These are phyloP conservation scores for Yamadazyma nakazawae DNA, from an alignment of 805 yeast genomes.

Conservation along the genomic window DNA sequence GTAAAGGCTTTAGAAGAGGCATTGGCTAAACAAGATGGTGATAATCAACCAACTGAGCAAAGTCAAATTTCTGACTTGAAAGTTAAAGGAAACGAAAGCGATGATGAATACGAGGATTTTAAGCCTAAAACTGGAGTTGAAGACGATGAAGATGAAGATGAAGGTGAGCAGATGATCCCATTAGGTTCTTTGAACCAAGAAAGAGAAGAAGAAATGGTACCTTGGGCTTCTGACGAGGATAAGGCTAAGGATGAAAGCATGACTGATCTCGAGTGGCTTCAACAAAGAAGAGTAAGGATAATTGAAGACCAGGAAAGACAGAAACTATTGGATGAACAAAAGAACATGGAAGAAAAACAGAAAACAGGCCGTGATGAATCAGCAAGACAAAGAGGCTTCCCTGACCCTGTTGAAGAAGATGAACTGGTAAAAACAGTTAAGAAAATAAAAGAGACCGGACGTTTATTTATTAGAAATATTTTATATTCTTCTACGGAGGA, in stretches of 20 bases:
- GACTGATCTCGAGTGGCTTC: constrained; percentile 86
- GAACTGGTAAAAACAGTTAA: constrained; percentile 48
- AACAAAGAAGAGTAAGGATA: constrained; percentile 69
- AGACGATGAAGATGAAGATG: constrained; percentile 31
- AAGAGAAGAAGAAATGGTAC: constrained; percentile 11
- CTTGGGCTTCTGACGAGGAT: constrained; percentile 15
- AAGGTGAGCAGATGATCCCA: constrained; percentile 20
- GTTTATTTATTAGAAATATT: constrained; percentile 86
- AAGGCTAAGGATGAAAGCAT: constrained; percentile 63
- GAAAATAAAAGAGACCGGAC: constrained; percentile 64
- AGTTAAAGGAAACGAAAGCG: constrained; percentile 44
- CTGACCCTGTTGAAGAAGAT: constrained; percentile 16
- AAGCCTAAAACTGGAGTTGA: constrained; percentile 43
- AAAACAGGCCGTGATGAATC: background rate
- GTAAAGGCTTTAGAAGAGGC: constrained; percentile 43
- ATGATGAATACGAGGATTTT: constrained; percentile 53
- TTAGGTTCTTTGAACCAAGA: constrained; percentile 40
- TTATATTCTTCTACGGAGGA: constrained; percentile 74
- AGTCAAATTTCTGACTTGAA: background rate
- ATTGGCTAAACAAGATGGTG: constrained; percentile 23
- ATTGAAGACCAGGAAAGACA: constrained; percentile 28
- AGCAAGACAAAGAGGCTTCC: background rate
- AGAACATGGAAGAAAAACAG: background rate
- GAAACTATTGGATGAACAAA: constrained; percentile 7
- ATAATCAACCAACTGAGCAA: background rate